These are phyloP conservation scores for Phaeosphaeriaceae sp. DNA, from an alignment of 2,329 filamentous ascomycete species.

Conservation along the genomic window DNA sequence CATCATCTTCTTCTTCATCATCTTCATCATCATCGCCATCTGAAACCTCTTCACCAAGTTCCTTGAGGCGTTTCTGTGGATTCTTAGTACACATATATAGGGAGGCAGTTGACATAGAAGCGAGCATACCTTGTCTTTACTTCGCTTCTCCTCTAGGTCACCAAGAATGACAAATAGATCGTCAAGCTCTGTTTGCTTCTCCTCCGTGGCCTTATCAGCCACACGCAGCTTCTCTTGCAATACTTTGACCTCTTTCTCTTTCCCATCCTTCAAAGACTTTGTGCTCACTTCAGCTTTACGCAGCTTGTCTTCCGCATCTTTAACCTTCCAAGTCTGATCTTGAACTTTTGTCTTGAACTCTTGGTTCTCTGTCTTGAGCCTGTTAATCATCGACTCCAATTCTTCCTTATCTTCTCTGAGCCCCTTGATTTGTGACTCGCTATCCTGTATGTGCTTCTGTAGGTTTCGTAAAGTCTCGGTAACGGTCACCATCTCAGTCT, in stretches of 20 bases:
- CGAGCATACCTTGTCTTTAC: slow-evolving; percentile 45
- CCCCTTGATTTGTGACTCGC: slow-evolving; percentile 47
- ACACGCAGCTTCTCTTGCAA: slow-evolving; percentile 54
- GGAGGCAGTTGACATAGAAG: not conserved
- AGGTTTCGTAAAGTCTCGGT: slow-evolving; percentile 31
- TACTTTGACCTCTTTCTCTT: slow-evolving; percentile 47
- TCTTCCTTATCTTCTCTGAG: slow-evolving; percentile 40
- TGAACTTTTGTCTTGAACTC: slow-evolving; percentile 51
- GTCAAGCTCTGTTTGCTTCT: slow-evolving; percentile 56
- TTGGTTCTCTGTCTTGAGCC: slow-evolving; percentile 20
- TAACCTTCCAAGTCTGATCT: slow-evolving; percentile 50
- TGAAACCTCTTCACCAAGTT: slow-evolving; percentile 52
- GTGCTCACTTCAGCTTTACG: slow-evolving; percentile 28
- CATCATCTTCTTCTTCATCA: slow-evolving; percentile 33
- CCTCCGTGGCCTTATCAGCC: slow-evolving; percentile 44
- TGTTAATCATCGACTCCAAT: slow-evolving; percentile 23
- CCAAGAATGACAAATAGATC: slow-evolving; percentile 57
- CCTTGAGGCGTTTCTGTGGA: slow-evolving; percentile 54
- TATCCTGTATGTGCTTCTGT: slow-evolving; percentile 30
- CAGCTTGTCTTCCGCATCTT: slow-evolving; percentile 57
- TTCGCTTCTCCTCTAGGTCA: slow-evolving; percentile 55
- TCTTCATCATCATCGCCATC: slow-evolving; percentile 51
- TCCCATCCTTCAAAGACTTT: slow-evolving; percentile 13
- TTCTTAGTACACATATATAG: slow-evolving; percentile 18
- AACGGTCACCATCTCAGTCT: slow-evolving; percentile 31